Conservation (phyloP, 2,329 filamentous ascomycete species). For the Colletotrichum spaethianum region DNA sequence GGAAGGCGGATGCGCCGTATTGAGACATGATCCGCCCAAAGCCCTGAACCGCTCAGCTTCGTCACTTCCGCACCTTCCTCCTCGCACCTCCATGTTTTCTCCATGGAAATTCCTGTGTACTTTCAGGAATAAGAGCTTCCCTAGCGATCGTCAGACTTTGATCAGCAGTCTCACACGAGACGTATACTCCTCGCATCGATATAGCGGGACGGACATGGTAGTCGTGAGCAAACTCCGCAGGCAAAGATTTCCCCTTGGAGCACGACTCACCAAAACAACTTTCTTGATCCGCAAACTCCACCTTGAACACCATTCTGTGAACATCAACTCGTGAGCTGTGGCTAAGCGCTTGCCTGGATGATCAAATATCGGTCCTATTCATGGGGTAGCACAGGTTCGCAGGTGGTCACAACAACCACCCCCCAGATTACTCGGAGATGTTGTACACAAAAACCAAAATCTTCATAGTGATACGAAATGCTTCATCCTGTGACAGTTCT, state of each 20-base stretch:
- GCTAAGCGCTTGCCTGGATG: neutral
- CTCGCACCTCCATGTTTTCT: neutral
- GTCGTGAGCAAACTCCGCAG: neutral
- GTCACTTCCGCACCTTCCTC: neutral
- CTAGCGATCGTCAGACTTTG: neutral
- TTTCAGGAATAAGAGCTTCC: neutral
- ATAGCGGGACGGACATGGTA: neutral
- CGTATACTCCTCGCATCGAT: neutral
- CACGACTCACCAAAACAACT: neutral
- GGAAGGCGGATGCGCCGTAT: neutral
- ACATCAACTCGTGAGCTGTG: neutral
- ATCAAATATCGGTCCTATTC: neutral
- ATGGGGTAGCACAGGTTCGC: neutral
- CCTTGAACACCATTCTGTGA: neutral
- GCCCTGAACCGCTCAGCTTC: neutral
- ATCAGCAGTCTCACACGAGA: neutral
- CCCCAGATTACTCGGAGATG: neutral
- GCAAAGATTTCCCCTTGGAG: neutral
- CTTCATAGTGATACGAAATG: neutral
- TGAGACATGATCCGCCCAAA: neutral
- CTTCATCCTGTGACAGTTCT: neutral
- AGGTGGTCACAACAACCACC: neutral
- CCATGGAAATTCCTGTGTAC: neutral
- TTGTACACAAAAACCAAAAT: too few species aligned
- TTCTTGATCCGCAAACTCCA: neutral